phyloP scores from a whole-genome alignment of 164 flowering plant species.

The Malania oleifera region DNA sequence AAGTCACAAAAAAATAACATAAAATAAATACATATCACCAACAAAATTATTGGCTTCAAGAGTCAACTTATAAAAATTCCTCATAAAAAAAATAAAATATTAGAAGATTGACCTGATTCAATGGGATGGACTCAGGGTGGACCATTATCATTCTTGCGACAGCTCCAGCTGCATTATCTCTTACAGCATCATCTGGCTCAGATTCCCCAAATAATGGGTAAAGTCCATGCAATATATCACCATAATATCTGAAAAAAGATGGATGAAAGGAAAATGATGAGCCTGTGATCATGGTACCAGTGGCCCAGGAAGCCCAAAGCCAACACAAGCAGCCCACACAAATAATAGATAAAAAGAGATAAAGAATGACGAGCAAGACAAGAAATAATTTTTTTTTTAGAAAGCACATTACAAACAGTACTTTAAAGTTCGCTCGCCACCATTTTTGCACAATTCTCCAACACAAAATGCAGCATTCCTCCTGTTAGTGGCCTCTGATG shows the following conservation, averaged over 20 bases:
- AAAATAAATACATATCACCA: background rate
- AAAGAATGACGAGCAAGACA: background rate
- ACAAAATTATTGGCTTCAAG: background rate
- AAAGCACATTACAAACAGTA: slow-evolving; percentile 52
- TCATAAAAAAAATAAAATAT: background rate
- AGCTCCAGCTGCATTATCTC: slow-evolving; percentile 99
- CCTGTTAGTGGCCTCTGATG: slow-evolving; percentile 82
- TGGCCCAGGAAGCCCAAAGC: background rate
- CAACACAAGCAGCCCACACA: background rate
- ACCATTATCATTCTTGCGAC: slow-evolving; percentile 96
- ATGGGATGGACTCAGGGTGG: slow-evolving; percentile 78
- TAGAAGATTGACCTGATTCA: slow-evolving; percentile 61
- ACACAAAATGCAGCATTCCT: slow-evolving; percentile 99
- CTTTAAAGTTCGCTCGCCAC: slow-evolving; percentile 70
- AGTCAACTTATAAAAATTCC: background rate
- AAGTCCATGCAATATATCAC: slow-evolving; percentile 62
- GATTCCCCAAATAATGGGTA: slow-evolving; percentile 90
- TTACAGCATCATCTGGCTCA: slow-evolving; percentile 91
- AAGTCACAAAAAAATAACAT: background rate
- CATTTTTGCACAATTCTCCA: slow-evolving; percentile 93
- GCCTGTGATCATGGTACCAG: too few relatives aligned
- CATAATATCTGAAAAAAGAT: slow-evolving; percentile 67
- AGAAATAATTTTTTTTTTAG: too few relatives aligned
- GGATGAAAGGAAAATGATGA: slow-evolving; percentile 33
- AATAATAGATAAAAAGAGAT: background rate